Conservation (phyloP, 164 flowering plant genomes). For the Chimonanthus salicifolius region DNA sequence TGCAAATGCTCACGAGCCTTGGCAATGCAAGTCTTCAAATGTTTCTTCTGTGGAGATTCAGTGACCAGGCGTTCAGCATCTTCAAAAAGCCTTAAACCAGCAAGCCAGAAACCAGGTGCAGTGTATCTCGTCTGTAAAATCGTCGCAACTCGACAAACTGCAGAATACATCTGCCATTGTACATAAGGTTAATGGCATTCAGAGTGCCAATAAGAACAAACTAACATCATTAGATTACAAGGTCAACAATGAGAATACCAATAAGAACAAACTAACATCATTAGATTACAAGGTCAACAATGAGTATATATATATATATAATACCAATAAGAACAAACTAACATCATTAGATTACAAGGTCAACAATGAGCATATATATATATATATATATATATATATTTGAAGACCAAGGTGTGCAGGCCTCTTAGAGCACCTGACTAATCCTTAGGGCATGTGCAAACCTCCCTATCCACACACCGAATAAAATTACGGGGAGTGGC, state of each 20-base stretch:
- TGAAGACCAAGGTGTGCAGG: no score
- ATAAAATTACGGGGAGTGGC: no score
- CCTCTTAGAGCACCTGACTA: no score
- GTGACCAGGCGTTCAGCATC: slow-evolving; percentile 43
- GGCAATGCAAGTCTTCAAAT: slow-evolving; percentile 53
- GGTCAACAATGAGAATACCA: not conserved
- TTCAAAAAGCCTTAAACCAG: slow-evolving; percentile 59
- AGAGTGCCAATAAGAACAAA: not conserved
- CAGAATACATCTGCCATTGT: slow-evolving; percentile 63
- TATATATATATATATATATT: no score
- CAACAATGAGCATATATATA: no score
- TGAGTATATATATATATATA: no score
- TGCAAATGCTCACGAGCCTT: slow-evolving; percentile 57
- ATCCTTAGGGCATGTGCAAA: no score
- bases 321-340: no score
- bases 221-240: not conserved
- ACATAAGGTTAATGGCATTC: not conserved
- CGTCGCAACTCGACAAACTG: slow-evolving; percentile 72
- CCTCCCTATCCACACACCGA: no score
- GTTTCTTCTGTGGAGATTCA: slow-evolving; percentile 48
- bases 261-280: no score
- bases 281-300: no score
- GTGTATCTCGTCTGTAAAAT: slow-evolving; percentile 67
- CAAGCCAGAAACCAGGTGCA: slow-evolving; percentile 68
- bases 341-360: no score